Percentiles rank a stretch among this genome's conserved stretches.
phyloP scores from a whole-genome alignment of 1,284 basidiomycete genomes.

The Ceratorhiza oryzae-sativae region DNA sequence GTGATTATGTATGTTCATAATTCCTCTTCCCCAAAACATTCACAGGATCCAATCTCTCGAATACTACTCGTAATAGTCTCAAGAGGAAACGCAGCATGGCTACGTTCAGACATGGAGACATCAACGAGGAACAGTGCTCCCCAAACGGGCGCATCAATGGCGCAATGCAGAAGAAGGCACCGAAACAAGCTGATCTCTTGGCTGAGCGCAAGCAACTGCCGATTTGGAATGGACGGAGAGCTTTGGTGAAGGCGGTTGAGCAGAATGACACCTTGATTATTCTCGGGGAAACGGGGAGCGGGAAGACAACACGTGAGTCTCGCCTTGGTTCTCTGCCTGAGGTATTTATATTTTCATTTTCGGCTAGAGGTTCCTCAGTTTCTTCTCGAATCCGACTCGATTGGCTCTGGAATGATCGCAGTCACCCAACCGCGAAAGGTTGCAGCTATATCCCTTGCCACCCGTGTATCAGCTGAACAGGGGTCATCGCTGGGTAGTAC shows the following conservation, averaged over 20 bases:
- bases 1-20: neutral
- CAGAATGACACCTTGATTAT: slow-evolving; percentile 89
- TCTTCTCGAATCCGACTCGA: slow-evolving; percentile 74
- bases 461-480: slow-evolving; percentile 88
- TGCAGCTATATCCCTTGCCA: slow-evolving; percentile 91
- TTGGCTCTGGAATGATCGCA: slow-evolving; percentile 75
- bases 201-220: slow-evolving; percentile 74
- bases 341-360: slow-evolving; percentile 38
- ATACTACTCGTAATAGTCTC: slow-evolving; percentile 3
- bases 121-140: neutral
- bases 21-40: neutral
- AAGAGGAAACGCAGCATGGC: slow-evolving; percentile 23
- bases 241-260: slow-evolving; percentile 75
- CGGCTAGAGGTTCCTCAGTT: slow-evolving; percentile 86
- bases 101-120: slow-evolving; percentile 12
- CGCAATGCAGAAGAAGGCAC: neutral
- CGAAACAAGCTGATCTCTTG: slow-evolving; percentile 54
- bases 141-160: slow-evolving; percentile 8
- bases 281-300: slow-evolving; percentile 95
- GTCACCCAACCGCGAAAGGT: slow-evolving; percentile 94
- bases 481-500: slow-evolving; percentile 69
- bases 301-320: slow-evolving; percentile 92
- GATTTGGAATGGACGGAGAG: slow-evolving; percentile 70
- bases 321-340: slow-evolving; percentile 15
- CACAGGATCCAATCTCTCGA: neutral